phyloP scores from a whole-genome alignment of 805 yeast genomes.

The Candida insectorum region DNA sequence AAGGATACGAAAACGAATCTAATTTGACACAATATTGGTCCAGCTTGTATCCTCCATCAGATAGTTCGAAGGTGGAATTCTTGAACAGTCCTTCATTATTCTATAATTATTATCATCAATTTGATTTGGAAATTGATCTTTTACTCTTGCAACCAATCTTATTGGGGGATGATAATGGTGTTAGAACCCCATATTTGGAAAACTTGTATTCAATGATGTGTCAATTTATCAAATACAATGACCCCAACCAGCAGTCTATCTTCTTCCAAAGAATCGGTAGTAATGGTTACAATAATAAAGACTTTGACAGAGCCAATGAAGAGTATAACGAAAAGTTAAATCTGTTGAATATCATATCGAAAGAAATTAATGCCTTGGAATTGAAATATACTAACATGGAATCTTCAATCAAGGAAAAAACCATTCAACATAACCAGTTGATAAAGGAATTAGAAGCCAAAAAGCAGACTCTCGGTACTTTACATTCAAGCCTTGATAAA shows the following conservation, averaged over 20 bases:
- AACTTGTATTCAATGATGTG: slow-evolving; percentile 76
- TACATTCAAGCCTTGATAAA: slow-evolving; percentile 14
- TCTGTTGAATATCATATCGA: slow-evolving; percentile 18
- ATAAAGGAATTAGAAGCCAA: slow-evolving; percentile 20
- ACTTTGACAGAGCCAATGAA: slow-evolving; percentile 6
- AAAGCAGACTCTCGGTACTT: slow-evolving; percentile 15
- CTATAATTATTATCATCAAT: slow-evolving; percentile 56
- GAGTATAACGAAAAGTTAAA: slow-evolving; percentile 17
- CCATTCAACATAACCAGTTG: slow-evolving; percentile 19
- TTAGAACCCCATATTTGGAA: slow-evolving; percentile 88
- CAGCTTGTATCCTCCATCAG: slow-evolving; percentile 34
- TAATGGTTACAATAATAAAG: background rate
- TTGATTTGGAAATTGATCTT: slow-evolving; percentile 65
- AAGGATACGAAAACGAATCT: slow-evolving; percentile 66
- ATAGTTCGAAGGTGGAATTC: slow-evolving; percentile 21
- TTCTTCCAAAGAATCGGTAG: slow-evolving; percentile 25
- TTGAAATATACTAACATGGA: slow-evolving; percentile 12
- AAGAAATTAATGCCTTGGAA: slow-evolving; percentile 17
- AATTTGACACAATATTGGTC: slow-evolving; percentile 55
- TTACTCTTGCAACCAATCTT: slow-evolving; percentile 81
- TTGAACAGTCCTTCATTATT: slow-evolving; percentile 56
- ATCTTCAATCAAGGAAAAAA: slow-evolving; percentile 17
- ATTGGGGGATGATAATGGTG: slow-evolving; percentile 82
- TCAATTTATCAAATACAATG: slow-evolving; percentile 53
- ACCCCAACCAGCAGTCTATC: slow-evolving; percentile 16